These are phyloP conservation scores for Lasiosphaeriaceae sp. DNA, from an alignment of 495 filamentous ascomycete genomes.

Conservation along the genomic window DNA sequence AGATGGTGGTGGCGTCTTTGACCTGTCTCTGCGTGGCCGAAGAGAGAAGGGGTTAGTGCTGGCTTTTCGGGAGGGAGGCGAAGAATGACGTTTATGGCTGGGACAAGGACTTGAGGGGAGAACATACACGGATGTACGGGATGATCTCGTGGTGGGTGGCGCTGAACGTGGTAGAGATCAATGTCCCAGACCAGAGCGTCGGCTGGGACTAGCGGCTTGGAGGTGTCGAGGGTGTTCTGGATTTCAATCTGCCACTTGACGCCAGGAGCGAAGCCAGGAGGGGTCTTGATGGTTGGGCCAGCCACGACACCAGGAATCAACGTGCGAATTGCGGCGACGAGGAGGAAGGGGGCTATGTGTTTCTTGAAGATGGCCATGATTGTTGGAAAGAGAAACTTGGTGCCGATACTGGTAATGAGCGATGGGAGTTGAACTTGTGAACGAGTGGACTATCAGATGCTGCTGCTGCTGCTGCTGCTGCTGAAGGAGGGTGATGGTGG, in stretches of 20 bases:
- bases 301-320: no score
- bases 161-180: conserved; percentile 16
- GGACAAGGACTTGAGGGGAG: neutral
- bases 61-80: no score
- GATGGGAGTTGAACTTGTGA: no score
- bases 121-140: conserved; percentile 11
- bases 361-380: no score
- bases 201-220: conserved; percentile 9
- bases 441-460: no score
- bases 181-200: conserved; percentile 26
- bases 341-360: no score
- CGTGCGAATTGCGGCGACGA: no score
- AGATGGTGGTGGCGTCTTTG: neutral
- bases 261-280: conserved; percentile 1
- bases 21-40: neutral
- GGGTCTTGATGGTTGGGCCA: neutral
- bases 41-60: no score
- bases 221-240: conserved; percentile 24
- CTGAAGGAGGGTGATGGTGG: no score
- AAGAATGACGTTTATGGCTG: neutral
- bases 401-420: no score
- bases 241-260: conserved; percentile 25
- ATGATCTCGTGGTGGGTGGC: conserved; percentile 14
- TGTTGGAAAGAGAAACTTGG: no score
- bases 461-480: no score